Conservation (phyloP, 805 yeast genomes). For the Ogataea salicorniae region DNA sequence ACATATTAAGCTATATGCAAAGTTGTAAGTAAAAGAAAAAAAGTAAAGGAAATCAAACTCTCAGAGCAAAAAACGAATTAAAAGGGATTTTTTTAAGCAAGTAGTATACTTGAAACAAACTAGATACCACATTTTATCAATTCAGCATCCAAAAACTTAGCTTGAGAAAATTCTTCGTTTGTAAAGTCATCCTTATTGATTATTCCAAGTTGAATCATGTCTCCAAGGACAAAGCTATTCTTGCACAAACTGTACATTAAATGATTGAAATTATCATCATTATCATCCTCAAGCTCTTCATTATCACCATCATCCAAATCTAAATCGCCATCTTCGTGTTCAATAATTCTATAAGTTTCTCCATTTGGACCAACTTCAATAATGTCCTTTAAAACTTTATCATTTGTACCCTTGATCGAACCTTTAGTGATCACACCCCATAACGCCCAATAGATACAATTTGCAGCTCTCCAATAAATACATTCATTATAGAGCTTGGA, state of each 20-base stretch:
- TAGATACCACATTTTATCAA: slow-evolving; percentile 9
- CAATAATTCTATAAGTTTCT: slow-evolving; percentile 37
- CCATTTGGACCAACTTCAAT: slow-evolving; percentile 53
- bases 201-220: slow-evolving; percentile 58
- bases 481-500: slow-evolving; percentile 58
- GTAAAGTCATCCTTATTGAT: slow-evolving; percentile 30
- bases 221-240: slow-evolving; percentile 68
- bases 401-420: slow-evolving; percentile 9
- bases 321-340: slow-evolving; percentile 23
- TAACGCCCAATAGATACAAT: slow-evolving; percentile 73
- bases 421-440: slow-evolving; percentile 73
- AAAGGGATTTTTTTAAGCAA: too few species aligned
- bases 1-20: too few species aligned
- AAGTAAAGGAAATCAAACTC: neutral
- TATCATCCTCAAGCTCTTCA: slow-evolving; percentile 25
- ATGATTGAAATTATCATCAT: slow-evolving; percentile 70
- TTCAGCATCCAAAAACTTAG: slow-evolving; percentile 40
- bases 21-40: neutral
- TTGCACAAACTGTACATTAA: slow-evolving; percentile 71
- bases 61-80: too few species aligned
- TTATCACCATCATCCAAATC: slow-evolving; percentile 27
- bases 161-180: slow-evolving; percentile 27
- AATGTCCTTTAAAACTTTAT: slow-evolving; percentile 18
- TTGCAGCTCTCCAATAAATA: slow-evolving; percentile 75
- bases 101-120: neutral